Percentiles rank a stretch among this genome's conserved stretches.
Conservation (phyloP, 805 yeast genomes). For the Kodamaea jinghongensis region DNA sequence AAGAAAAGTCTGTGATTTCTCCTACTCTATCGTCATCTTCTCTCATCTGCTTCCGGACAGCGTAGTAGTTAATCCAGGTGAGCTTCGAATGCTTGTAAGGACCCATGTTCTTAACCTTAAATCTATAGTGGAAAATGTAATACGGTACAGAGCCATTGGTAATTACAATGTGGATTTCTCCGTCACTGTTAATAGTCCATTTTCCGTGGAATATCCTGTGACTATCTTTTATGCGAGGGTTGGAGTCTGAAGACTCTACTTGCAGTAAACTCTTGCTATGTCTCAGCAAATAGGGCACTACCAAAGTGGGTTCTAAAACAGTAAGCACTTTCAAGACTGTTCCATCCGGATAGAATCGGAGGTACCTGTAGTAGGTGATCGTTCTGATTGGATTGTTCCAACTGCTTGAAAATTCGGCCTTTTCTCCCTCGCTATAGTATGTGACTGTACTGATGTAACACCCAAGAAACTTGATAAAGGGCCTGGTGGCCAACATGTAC, state of each 20-base stretch:
- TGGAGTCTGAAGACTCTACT: conserved; percentile 18
- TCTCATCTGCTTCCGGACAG: conserved; percentile 41
- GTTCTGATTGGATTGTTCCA: conserved; percentile 77
- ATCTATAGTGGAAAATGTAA: conserved; percentile 61
- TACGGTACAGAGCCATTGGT: conserved; percentile 57
- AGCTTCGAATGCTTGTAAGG: conserved; percentile 62
- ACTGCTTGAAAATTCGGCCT: conserved; percentile 59
- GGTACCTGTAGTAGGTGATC: conserved; percentile 84
- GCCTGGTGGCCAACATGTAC: conserved; percentile 59
- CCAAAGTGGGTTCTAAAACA: conserved; percentile 64
- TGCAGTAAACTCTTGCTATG: conserved; percentile 15
- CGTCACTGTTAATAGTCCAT: conserved; percentile 59
- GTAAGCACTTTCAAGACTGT: conserved; percentile 67
- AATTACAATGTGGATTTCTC: conserved; percentile 46
- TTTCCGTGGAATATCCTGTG: conserved; percentile 46
- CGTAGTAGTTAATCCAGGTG: conserved; percentile 66
- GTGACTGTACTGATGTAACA: conserved; percentile 82
- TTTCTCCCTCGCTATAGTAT: conserved; percentile 80
- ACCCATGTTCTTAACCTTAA: conserved; percentile 54
- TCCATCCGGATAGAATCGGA: conserved; percentile 80
- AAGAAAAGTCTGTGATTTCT: conserved; percentile 47
- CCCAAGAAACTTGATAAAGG: conserved; percentile 78
- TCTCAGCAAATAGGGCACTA: conserved; percentile 56
- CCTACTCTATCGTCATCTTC: conserved; percentile 48
- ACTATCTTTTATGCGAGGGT: conserved; percentile 21